Conservation (phyloP, 2,329 filamentous ascomycete species). For the Penicillium nordicum region DNA sequence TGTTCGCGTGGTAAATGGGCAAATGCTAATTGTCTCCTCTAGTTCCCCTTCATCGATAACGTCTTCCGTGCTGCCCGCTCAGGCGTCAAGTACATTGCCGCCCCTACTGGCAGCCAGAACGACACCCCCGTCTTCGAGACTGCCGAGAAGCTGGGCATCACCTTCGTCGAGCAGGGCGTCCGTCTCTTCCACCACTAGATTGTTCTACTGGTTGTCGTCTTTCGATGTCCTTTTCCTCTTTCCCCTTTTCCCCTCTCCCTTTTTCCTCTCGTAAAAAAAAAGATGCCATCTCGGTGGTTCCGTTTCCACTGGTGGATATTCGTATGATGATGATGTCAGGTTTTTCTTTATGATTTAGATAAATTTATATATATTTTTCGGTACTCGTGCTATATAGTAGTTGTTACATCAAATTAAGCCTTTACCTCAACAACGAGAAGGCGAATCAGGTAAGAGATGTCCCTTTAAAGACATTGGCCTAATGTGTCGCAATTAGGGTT, state of each 20-base stretch:
- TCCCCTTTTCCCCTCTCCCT: slow-evolving; percentile 1
- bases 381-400: not conserved
- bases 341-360: slow-evolving; percentile 22
- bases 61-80: slow-evolving; percentile 86
- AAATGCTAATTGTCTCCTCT: not conserved
- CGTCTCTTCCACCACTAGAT: slow-evolving; percentile 89
- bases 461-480: not conserved
- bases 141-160: slow-evolving; percentile 86
- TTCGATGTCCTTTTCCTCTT: slow-evolving; percentile 2
- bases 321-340: slow-evolving; percentile 27
- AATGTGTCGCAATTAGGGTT: not conserved
- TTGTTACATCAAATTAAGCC: not conserved
- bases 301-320: slow-evolving; percentile 8
- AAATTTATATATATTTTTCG: slow-evolving; percentile 17
- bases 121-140: slow-evolving; percentile 63
- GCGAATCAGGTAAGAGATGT: not conserved
- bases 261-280: slow-evolving; percentile 13
- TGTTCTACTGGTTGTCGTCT: not conserved
- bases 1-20: not conserved
- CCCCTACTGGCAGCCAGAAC: slow-evolving; percentile 71
- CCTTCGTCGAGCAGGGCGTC: slow-evolving; percentile 91
- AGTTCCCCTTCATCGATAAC: slow-evolving; percentile 98
- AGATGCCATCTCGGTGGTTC: slow-evolving; percentile 4
- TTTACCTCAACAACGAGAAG: not conserved
- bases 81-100: slow-evolving; percentile 93